Conservation (phyloP, 768 basidiomycete genomes). For the Goffeauzyma gilvescens region DNA sequence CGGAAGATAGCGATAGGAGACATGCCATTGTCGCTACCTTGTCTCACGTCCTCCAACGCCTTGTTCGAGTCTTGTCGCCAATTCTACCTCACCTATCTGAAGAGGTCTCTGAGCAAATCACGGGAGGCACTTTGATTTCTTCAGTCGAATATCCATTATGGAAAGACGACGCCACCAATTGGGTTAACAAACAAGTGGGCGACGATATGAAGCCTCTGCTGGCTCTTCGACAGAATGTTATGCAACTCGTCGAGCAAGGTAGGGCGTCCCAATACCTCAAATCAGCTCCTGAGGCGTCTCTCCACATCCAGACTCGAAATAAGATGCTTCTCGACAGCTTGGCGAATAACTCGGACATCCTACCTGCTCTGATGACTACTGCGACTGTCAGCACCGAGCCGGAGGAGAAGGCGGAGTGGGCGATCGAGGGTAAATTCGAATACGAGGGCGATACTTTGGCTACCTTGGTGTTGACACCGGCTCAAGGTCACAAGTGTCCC, state of each 20-base stretch:
- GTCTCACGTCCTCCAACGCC: conserved; percentile 49
- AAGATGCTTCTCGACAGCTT: neutral
- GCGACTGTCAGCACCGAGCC: neutral
- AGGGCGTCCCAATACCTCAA: conserved; percentile 47
- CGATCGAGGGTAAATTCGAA: too few species aligned
- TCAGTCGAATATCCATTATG: conserved; percentile 33
- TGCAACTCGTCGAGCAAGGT: conserved; percentile 56
- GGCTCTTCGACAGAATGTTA: conserved; percentile 42
- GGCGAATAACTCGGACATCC: conserved; percentile 22
- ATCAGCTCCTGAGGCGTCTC: neutral
- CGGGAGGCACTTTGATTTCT: conserved; percentile 45
- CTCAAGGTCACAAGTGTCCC: conserved; percentile 54
- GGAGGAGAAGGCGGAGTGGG: too few species aligned
- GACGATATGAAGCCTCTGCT: conserved; percentile 49
- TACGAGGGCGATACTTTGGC: too few species aligned
- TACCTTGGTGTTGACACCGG: conserved; percentile 35
- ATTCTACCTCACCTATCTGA: conserved; percentile 79
- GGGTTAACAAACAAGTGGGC: conserved; percentile 44
- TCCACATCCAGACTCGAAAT: neutral
- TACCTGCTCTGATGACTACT: conserved; percentile 34
- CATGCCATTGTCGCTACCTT: conserved; percentile 52
- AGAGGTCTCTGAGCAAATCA: conserved; percentile 41
- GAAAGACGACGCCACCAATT: conserved; percentile 38
- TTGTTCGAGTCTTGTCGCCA: conserved; percentile 58
- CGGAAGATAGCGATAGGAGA: conserved; percentile 39